phyloP scores from a whole-genome alignment of 805 yeast genomes.

The Zygotorulaspora florentina region DNA sequence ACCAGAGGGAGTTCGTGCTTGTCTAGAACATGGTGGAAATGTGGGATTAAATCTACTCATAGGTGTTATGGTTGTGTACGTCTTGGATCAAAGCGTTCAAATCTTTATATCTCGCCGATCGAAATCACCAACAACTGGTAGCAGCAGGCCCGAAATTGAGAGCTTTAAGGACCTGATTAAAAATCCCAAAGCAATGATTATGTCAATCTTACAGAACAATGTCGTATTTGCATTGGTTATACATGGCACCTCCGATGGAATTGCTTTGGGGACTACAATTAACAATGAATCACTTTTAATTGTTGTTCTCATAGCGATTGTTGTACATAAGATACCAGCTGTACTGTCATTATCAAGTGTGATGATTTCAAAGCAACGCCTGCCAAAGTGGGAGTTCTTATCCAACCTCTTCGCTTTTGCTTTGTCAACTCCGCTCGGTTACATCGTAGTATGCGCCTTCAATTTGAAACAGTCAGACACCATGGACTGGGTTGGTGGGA shows the following conservation, averaged over 20 bases:
- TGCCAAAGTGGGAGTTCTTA: slow-evolving; percentile 37
- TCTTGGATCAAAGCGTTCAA: slow-evolving; percentile 39
- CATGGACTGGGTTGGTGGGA: slow-evolving; percentile 32
- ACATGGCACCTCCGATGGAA: slow-evolving; percentile 61
- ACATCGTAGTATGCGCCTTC: slow-evolving; percentile 25
- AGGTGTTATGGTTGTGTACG: slow-evolving; percentile 48
- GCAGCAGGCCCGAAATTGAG: slow-evolving; percentile 6
- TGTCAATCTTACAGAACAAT: slow-evolving; percentile 39
- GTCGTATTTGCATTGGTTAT: slow-evolving; percentile 54
- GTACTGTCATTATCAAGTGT: slow-evolving; percentile 55
- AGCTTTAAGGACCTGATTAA: slow-evolving; percentile 22
- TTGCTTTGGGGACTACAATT: slow-evolving; percentile 55
- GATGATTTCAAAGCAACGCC: slow-evolving; percentile 40
- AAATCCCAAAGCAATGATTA: slow-evolving; percentile 26
- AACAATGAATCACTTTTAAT: slow-evolving; percentile 37
- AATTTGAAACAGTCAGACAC: slow-evolving; percentile 27
- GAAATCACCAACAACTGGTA: background rate
- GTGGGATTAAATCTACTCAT: slow-evolving; percentile 46
- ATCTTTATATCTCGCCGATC: slow-evolving; percentile 9
- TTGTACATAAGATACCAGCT: slow-evolving; percentile 63
- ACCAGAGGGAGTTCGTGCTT: slow-evolving; percentile 52
- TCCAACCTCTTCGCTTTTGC: slow-evolving; percentile 44
- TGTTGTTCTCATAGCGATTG: slow-evolving; percentile 51
- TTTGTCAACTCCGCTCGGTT: slow-evolving; percentile 34
- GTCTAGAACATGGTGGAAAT: slow-evolving; percentile 33